Evolutionary conservation across 2,329 filamentous ascomycete genomes (phyloP).

Genomic region (Ilyonectria sp.): DNA sequence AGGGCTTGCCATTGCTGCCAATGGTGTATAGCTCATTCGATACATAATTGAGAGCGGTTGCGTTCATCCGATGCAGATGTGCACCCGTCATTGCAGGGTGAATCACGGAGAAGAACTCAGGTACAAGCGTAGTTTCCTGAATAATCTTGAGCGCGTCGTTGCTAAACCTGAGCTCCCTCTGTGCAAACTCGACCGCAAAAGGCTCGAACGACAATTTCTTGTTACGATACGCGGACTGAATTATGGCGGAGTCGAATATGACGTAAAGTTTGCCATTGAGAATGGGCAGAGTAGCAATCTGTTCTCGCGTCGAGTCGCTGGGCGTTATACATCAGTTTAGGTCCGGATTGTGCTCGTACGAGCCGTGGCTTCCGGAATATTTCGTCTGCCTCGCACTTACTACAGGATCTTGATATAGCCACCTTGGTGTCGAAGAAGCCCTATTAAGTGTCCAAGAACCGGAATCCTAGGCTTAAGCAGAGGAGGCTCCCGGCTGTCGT

Average conservation of each 20-base stretch:
- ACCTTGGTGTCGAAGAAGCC: slow-evolving; percentile 47
- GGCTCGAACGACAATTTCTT: slow-evolving; percentile 61
- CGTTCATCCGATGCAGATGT: slow-evolving; percentile 53
- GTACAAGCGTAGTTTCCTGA: slow-evolving; percentile 46
- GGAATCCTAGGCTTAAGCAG: slow-evolving; percentile 29
- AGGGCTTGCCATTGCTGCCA: slow-evolving; percentile 20
- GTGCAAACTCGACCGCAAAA: slow-evolving; percentile 55
- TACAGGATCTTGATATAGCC: slow-evolving; percentile 35
- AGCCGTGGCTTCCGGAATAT: background rate
- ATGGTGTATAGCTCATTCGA: slow-evolving; percentile 46
- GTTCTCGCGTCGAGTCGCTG: slow-evolving; percentile 37
- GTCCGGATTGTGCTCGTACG: background rate
- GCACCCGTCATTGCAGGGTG: slow-evolving; percentile 51
- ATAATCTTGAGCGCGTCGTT: slow-evolving; percentile 41
- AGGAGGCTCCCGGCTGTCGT: slow-evolving; percentile 30
- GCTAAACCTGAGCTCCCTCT: slow-evolving; percentile 56
- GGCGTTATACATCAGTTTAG: background rate
- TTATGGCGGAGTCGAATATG: slow-evolving; percentile 58
- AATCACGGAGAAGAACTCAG: slow-evolving; percentile 56
- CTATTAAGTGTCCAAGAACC: slow-evolving; percentile 59
- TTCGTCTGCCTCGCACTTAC: slow-evolving; percentile 27
- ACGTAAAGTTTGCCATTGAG: slow-evolving; percentile 61
- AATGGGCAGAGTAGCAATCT: slow-evolving; percentile 62
- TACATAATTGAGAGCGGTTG: slow-evolving; percentile 54
- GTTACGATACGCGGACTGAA: slow-evolving; percentile 58